A percentile compares a stretch with the other conserved stretches of the same genome.
phyloP scores from a whole-genome alignment of 2,329 filamentous ascomycete genomes.

The Aspergillus sp. region DNA sequence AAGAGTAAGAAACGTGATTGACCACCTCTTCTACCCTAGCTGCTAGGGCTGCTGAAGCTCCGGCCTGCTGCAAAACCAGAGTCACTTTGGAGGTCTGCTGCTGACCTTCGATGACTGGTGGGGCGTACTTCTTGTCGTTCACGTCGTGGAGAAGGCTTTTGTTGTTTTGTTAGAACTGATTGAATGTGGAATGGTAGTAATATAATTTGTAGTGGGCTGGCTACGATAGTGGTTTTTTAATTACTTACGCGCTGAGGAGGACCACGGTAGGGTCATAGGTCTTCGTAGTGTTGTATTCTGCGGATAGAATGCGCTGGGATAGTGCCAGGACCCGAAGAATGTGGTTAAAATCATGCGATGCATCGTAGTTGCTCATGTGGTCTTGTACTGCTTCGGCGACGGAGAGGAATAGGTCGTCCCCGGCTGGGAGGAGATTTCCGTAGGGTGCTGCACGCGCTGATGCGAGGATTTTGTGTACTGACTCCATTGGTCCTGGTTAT shows the following conservation, averaged over 20 bases:
- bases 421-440: not conserved
- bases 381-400: slow-evolving; percentile 8
- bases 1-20: slow-evolving; percentile 19
- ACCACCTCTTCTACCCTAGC: slow-evolving; percentile 12
- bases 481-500: not conserved
- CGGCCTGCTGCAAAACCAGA: slow-evolving; percentile 5
- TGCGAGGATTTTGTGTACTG: not conserved
- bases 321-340: slow-evolving; percentile 16
- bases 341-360: slow-evolving; percentile 17
- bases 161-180: not conserved
- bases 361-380: slow-evolving; percentile 19
- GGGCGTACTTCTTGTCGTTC: slow-evolving; percentile 18
- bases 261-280: not conserved
- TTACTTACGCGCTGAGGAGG: slow-evolving; percentile 1
- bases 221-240: not conserved
- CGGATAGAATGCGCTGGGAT: slow-evolving; percentile 8
- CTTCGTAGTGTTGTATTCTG: not conserved
- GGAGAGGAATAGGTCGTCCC: not conserved
- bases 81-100: slow-evolving; percentile 5
- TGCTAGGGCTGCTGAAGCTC: not conserved
- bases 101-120: not conserved
- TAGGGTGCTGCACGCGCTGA: not conserved
- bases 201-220: not conserved
- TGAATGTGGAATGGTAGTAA: not conserved
- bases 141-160: slow-evolving; percentile 17